Percentiles rank a stretch among this genome's conserved stretches.
phyloP scores from a whole-genome alignment of 805 yeast species.

The Saccharomyces mikatae region DNA sequence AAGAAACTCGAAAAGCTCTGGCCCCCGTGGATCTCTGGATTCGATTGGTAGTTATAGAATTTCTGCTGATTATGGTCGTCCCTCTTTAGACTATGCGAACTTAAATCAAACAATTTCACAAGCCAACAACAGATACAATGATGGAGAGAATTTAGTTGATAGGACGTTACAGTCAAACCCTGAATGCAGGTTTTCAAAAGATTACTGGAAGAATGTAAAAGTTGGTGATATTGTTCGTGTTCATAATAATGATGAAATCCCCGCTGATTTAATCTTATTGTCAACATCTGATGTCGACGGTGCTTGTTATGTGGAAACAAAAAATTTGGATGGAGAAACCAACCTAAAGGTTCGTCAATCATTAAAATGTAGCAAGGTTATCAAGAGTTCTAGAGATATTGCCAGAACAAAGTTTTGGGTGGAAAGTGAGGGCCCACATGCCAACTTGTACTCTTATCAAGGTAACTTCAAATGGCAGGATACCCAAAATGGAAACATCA shows the following conservation, averaged over 20 bases:
- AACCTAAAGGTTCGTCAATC: slow-evolving; percentile 72
- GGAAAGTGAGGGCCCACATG: slow-evolving; percentile 81
- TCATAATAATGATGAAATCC: slow-evolving; percentile 68
- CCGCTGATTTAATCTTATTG: slow-evolving; percentile 62
- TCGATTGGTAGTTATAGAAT: slow-evolving; percentile 24
- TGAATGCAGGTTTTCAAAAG: slow-evolving; percentile 30
- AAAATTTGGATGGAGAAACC: slow-evolving; percentile 76
- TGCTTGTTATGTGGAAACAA: slow-evolving; percentile 70
- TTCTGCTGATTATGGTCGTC: slow-evolving; percentile 23
- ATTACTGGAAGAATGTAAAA: slow-evolving; percentile 56
- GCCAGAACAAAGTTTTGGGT: slow-evolving; percentile 51
- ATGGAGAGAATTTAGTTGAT: slow-evolving; percentile 48
- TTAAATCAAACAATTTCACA: slow-evolving; percentile 22
- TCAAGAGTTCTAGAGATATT: slow-evolving; percentile 43
- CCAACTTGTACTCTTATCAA: slow-evolving; percentile 67
- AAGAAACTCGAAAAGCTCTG: slow-evolving; percentile 13
- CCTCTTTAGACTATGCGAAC: slow-evolving; percentile 31
- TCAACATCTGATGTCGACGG: slow-evolving; percentile 64
- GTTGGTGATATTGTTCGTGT: slow-evolving; percentile 72
- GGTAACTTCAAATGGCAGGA: slow-evolving; percentile 56
- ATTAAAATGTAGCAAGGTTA: slow-evolving; percentile 48
- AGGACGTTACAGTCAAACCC: slow-evolving; percentile 41
- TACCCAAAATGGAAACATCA: slow-evolving; percentile 10
- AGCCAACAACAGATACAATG: slow-evolving; percentile 25
- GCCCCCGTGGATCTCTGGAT: slow-evolving; percentile 35